Evolutionary conservation across 78 protist species (phyloP), one percentile per base, ranked within the genome.

Genomic region (Mastigamoeba balamuthi): DNA sequence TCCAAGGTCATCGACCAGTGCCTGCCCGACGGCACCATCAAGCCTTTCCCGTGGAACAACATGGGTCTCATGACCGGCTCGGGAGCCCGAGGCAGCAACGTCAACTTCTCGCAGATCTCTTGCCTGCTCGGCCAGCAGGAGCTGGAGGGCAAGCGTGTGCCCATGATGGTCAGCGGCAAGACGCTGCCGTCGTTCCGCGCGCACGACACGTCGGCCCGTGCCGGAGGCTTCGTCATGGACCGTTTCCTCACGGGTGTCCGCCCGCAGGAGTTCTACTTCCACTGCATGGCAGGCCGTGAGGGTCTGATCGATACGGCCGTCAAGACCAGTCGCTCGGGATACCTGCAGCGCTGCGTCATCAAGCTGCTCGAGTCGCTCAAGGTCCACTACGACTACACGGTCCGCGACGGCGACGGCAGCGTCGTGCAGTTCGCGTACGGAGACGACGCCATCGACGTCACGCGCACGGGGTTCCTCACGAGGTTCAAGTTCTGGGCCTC

Each of bases 271-370:
- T 98, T 95, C 80, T 97, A 80, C 80, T 97, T 98, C 95, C 99
- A 98, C 80, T 94, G 97, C 86, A 97, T 97, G 99, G 99, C 99
- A 7, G 99, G 99, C 30, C 78, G 99, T 7, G 99, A 98, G 72
- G 99, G 99, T 37, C 83, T 98, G 5, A 87, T 97, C 37, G 99
- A 98, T 76, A 98, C 99, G 17, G 99, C 99, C 0, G 98, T 98
- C 40, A 98, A 98, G 90, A 98, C 99, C 0, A 53, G 96, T 6
- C 95, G 95, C 43, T 91, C 96, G 10, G 99, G 99, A 5, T 94
- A 96, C 76, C 80, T 96, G 42, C 98, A 94, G 78, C 77, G 99
- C 27, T 98, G 99, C 76, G 66, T 98, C 69, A 87, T 97, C 74
- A 98, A 98, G 78, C 94, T 89, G 72, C 73, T 97, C 30, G 99